These are phyloP conservation scores for Teratosphaeriaceae sp. DNA, from an alignment of 2,329 filamentous ascomycete genomes.

Conservation along the genomic window DNA sequence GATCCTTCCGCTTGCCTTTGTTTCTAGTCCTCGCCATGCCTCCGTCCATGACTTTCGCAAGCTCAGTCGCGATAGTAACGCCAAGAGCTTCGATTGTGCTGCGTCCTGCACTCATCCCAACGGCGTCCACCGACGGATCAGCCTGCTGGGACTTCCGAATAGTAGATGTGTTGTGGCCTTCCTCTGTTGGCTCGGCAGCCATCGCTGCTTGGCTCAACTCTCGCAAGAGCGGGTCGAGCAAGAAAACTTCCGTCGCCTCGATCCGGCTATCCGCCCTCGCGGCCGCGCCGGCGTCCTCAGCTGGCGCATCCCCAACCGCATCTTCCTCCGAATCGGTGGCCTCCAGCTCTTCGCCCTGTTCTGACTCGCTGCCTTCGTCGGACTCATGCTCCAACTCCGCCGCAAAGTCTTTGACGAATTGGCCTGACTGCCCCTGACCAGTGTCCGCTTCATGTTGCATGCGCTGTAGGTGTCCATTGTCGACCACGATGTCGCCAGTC, in stretches of 20 bases:
- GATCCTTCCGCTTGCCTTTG: slow-evolving; percentile 12
- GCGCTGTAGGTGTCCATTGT: slow-evolving; percentile 76
- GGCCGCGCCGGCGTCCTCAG: not conserved
- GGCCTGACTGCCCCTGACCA: slow-evolving; percentile 27
- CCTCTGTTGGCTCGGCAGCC: slow-evolving; percentile 2
- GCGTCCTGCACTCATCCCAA: too few species aligned
- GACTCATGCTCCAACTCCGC: slow-evolving; percentile 29
- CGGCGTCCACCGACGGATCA: too few species aligned
- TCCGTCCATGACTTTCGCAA: slow-evolving; percentile 17
- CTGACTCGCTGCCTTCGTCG: slow-evolving; percentile 11
- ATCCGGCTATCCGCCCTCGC: too few species aligned
- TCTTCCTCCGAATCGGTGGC: slow-evolving; percentile 4
- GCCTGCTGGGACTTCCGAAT: slow-evolving; percentile 1
- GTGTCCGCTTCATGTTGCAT: slow-evolving; percentile 54
- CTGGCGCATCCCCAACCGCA: not conserved
- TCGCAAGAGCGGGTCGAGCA: not conserved
- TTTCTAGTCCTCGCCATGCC: too few species aligned
- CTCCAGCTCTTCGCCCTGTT: slow-evolving; percentile 10
- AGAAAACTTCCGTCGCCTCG: not conserved
- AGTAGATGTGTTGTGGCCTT: too few species aligned
- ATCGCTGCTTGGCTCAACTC: not conserved
- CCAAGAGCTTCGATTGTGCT: slow-evolving; percentile 30
- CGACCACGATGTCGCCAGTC: slow-evolving; percentile 75
- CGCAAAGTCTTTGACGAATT: slow-evolving; percentile 26
- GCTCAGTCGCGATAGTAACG: slow-evolving; percentile 29